Evolutionary conservation across 345 rosid genomes (phyloP).

Genomic region (Salix koriyanagi): DNA sequence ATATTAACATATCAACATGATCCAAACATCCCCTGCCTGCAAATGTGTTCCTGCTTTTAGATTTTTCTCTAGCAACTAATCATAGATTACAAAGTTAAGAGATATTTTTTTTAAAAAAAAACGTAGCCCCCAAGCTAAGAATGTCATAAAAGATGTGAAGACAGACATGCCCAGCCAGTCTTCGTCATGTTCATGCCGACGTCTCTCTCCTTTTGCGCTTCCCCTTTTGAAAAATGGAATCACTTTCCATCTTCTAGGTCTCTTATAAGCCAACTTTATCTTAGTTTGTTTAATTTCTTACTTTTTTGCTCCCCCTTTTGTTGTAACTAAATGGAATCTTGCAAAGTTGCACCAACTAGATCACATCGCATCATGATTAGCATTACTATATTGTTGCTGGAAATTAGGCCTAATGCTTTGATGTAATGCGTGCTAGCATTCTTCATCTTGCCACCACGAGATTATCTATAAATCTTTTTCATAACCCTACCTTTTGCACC

Average conservation of each 20-base stretch:
- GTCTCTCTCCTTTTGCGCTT: not conserved
- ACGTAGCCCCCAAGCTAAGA: no score
- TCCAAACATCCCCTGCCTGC: not conserved
- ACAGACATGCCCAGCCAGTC: not conserved
- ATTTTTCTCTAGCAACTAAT: not conserved
- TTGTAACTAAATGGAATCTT: not conserved
- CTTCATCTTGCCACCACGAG: not conserved
- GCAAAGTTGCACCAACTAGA: not conserved
- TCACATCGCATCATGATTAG: not conserved
- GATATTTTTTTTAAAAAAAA: no score
- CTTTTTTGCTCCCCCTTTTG: not conserved
- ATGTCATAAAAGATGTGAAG: not conserved
- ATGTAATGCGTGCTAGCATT: not conserved
- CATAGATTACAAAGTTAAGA: no score
- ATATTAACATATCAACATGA: no score
- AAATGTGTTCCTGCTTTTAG: not conserved
- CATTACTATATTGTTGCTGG: not conserved
- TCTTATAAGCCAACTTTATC: not conserved
- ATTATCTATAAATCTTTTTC: not conserved
- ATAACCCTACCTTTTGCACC: not conserved
- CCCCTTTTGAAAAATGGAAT: not conserved
- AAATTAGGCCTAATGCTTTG: not conserved
- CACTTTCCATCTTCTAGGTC: not conserved
- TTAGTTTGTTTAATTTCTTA: not conserved
- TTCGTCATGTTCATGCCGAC: not conserved